Percentiles rank a stretch among this genome's conserved stretches.
These are phyloP conservation scores for Solanum arcanum DNA, from an alignment of 257 asterid genomes.

Conservation along the genomic window DNA sequence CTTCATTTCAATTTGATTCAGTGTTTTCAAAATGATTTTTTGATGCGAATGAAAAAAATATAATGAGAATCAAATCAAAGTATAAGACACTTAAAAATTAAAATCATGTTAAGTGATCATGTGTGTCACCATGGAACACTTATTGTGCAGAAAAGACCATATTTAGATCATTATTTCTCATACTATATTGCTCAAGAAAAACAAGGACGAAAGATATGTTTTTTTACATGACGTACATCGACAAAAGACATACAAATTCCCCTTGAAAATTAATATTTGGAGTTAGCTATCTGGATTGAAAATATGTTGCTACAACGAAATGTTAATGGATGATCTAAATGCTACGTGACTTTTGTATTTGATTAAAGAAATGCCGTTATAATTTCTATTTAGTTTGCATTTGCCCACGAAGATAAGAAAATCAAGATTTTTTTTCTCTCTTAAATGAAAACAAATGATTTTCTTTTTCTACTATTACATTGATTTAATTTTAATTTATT, in stretches of 20 bases:
- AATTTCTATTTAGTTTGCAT: not conserved
- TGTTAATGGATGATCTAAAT: too few species aligned
- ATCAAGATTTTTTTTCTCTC: not conserved
- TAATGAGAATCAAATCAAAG: too few species aligned
- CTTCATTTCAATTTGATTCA: too few species aligned
- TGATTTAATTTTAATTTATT: not conserved
- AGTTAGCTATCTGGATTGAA: too few species aligned
- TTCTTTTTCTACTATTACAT: too few species aligned
- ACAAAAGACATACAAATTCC: not conserved
- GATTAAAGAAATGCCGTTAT: not conserved
- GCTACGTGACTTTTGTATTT: not conserved
- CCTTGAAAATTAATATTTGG: accelerated
- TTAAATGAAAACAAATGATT: not conserved
- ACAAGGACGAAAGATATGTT: too few species aligned
- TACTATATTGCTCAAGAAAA: not conserved
- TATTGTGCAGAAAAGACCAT: not conserved
- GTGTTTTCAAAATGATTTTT: too few species aligned
- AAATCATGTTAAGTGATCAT: too few species aligned
- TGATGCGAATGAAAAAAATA: not conserved
- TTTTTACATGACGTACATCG: not conserved
- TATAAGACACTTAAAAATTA: too few species aligned
- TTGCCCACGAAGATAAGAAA: not conserved
- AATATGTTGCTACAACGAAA: too few species aligned
- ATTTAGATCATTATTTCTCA: not conserved
- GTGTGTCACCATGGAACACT: not conserved